Evolutionary conservation across 768 basidiomycete species (phyloP).

Genomic region (Melanogaster broomeanus): DNA sequence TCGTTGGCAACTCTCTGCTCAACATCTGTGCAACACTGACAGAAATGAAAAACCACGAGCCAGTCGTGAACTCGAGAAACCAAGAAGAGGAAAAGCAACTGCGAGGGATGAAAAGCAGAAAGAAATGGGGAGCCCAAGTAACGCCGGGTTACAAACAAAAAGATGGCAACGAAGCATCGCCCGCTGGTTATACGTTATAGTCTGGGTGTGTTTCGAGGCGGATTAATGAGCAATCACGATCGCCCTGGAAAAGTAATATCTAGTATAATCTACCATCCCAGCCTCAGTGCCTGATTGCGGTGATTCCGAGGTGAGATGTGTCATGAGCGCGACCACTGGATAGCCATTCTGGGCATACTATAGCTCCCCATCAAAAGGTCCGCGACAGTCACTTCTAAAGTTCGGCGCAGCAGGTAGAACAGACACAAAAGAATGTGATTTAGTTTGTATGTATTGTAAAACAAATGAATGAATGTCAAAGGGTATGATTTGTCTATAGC

Average conservation of each 20-base stretch:
- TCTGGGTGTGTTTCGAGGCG: not conserved
- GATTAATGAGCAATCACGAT: not conserved
- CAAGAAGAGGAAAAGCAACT: not conserved
- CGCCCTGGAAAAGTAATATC: not conserved
- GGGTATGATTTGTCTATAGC: not conserved
- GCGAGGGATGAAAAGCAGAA: not conserved
- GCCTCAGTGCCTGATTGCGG: no score
- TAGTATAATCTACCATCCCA: no score
- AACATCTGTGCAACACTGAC: not conserved
- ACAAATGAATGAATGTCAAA: no score
- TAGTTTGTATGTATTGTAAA: no score
- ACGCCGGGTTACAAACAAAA: conserved; percentile 4
- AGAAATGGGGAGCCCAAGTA: not conserved
- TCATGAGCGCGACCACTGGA: no score
- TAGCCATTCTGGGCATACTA: no score
- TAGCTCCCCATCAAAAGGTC: no score
- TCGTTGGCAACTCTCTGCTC: not conserved
- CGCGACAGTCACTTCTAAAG: no score
- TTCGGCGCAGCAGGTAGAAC: no score
- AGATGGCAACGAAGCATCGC: not conserved
- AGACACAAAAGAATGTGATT: no score
- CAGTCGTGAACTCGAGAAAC: conserved; percentile 8
- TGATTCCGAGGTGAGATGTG: no score
- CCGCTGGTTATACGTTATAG: no score
- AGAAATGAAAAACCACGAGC: conserved; percentile 5